Evolutionary conservation across 371 early-diverging fungal species (phyloP).

Genomic region (Conidiobolus incongruus): DNA sequence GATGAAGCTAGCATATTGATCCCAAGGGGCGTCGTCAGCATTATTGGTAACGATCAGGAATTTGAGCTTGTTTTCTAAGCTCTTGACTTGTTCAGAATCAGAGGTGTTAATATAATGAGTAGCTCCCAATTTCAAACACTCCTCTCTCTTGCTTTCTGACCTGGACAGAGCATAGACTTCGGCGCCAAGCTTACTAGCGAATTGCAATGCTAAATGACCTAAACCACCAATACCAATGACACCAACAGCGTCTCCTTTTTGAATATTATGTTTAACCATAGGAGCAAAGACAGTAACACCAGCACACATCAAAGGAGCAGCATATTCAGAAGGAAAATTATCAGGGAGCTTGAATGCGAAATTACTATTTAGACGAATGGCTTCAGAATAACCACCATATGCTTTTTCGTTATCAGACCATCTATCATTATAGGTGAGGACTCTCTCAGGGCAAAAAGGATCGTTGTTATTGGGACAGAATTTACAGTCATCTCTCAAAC

Average conservation of each 20-base stretch:
- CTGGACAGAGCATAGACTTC: conserved; percentile 49
- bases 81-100: conserved; percentile 11
- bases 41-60: conserved; percentile 28
- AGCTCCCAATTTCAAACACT: conserved; percentile 46
- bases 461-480: conserved; percentile 52
- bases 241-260: conserved; percentile 26
- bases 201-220: conserved; percentile 45
- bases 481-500: conserved; percentile 17
- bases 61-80: conserved; percentile 13
- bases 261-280: conserved; percentile 21
- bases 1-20: conserved; percentile 18
- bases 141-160: conserved; percentile 22
- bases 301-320: too few species aligned
- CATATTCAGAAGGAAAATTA: conserved; percentile 16
- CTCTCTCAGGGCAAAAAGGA: conserved; percentile 27
- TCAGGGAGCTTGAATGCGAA: conserved; percentile 27
- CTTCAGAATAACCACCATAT: conserved; percentile 20
- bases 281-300: conserved; percentile 32
- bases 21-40: conserved; percentile 23
- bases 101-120: conserved; percentile 16
- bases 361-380: conserved; percentile 19
- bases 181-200: conserved; percentile 26
- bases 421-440: too few species aligned
- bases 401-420: conserved; percentile 3
- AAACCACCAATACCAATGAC: conserved; percentile 48